A percentile compares a stretch with the other conserved stretches of the same genome.
Evolutionary conservation across 2,329 filamentous ascomycete genomes (phyloP).

Genomic region (Anthostomella pinea): DNA sequence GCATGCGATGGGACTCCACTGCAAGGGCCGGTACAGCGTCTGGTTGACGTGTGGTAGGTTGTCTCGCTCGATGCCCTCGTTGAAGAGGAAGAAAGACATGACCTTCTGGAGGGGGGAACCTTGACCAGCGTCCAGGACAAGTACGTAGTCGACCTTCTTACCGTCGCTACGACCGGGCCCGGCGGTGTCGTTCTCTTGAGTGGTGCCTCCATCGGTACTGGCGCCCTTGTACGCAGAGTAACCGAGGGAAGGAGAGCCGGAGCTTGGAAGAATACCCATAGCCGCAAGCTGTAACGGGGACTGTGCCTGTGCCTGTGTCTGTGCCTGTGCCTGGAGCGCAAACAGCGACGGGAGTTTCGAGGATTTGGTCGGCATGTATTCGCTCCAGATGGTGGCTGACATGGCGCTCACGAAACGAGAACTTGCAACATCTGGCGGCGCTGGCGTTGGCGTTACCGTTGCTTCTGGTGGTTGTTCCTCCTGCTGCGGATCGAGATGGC

Average conservation of each 20-base stretch:
- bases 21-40: background rate
- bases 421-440: background rate
- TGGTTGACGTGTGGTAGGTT: constrained; percentile 2
- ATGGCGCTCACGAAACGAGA: background rate
- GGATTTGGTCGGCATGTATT: background rate
- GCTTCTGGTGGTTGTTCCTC: too few relatives aligned
- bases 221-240: background rate
- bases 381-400: background rate
- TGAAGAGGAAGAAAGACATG: background rate
- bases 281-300: too few relatives aligned
- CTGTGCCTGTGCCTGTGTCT: too few relatives aligned
- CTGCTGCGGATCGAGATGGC: too few relatives aligned
- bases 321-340: too few relatives aligned
- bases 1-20: background rate
- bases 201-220: background rate
- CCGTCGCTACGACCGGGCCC: background rate
- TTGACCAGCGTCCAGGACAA: background rate
- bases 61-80: background rate
- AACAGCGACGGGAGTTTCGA: background rate
- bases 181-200: background rate
- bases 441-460: too few relatives aligned
- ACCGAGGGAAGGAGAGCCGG: too few relatives aligned
- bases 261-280: too few relatives aligned
- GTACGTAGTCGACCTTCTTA: constrained; percentile 5
- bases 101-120: background rate